Evolutionary conservation across 2,329 filamentous ascomycete genomes (phyloP).

Genomic region (Aureobasidium sp.): DNA sequence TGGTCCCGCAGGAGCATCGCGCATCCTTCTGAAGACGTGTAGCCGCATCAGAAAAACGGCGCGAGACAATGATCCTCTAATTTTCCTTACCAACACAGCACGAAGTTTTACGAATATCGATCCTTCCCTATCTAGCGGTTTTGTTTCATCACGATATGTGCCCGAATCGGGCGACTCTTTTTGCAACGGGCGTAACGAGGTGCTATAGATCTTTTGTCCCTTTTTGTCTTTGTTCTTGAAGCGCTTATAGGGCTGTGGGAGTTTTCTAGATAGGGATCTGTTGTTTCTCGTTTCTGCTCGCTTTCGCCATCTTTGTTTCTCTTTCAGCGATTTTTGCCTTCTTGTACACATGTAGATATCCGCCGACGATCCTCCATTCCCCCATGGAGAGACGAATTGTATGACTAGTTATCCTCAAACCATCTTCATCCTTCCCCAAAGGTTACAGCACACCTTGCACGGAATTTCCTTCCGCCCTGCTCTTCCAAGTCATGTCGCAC

Average conservation of each 20-base stretch:
- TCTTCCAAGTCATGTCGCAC: no score
- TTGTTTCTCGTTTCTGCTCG: neutral
- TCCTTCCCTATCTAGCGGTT: slow-evolving; percentile 3
- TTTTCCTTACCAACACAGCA: neutral
- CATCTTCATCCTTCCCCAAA: neutral
- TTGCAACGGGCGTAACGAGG: neutral
- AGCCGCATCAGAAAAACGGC: neutral
- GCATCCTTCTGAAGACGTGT: slow-evolving; percentile 5
- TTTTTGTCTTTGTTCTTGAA: neutral
- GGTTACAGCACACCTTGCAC: neutral
- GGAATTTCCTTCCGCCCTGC: no score
- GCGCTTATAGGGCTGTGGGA: neutral
- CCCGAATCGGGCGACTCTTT: neutral
- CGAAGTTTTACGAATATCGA: slow-evolving; percentile 11
- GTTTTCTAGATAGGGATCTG: neutral
- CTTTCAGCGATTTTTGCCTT: neutral
- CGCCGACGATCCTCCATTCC: neutral
- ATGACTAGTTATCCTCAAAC: neutral
- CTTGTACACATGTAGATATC: slow-evolving; percentile 11
- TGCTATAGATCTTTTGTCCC: slow-evolving; percentile 3
- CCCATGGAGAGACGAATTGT: neutral
- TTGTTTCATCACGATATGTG: neutral
- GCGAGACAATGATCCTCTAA: slow-evolving; percentile 4
- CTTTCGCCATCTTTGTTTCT: no score
- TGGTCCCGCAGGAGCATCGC: slow-evolving; percentile 4